phyloP scores from a whole-genome alignment of 2,329 filamentous ascomycete species.

The Ophiocordyceps camponoti-rufipedis region DNA sequence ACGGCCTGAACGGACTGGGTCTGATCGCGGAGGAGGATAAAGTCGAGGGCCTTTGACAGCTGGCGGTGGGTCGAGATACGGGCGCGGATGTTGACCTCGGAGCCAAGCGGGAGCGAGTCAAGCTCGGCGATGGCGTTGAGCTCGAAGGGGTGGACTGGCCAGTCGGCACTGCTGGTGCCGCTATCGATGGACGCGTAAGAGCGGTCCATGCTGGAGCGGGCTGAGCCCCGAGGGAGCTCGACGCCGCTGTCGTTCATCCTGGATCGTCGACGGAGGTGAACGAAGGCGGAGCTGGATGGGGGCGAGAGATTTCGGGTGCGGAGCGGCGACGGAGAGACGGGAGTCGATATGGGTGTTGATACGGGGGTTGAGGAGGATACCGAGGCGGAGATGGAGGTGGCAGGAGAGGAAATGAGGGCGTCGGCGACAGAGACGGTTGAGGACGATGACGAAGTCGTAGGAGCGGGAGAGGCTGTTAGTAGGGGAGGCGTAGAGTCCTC shows the following conservation, averaged over 20 bases:
- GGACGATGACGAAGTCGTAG: not conserved
- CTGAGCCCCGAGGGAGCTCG: conserved; percentile 11
- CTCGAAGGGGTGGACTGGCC: conserved; percentile 20
- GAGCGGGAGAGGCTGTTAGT: not conserved
- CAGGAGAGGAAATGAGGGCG: not conserved
- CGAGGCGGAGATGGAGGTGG: not conserved
- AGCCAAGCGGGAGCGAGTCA: conserved; percentile 17
- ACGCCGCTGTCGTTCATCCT: conserved; percentile 15
- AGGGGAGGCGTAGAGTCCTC: not conserved
- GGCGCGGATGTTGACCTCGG: conserved; percentile 22
- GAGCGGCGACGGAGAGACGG: not conserved
- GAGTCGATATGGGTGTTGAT: not conserved
- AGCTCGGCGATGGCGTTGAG: conserved; percentile 20
- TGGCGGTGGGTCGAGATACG: conserved; percentile 47
- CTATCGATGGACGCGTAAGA: conserved; percentile 16
- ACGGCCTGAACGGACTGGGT: conserved; percentile 73
- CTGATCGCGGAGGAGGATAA: conserved; percentile 74
- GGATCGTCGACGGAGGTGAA: conserved; percentile 2
- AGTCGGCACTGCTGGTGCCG: conserved; percentile 16
- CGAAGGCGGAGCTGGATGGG: conserved; percentile 5
- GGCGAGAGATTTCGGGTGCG: not conserved
- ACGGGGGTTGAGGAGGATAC: not conserved
- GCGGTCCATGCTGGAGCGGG: conserved; percentile 11
- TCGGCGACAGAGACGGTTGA: not conserved
- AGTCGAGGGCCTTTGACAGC: conserved; percentile 67